phyloP scores from a whole-genome alignment of 1,284 basidiomycete genomes.

The Leccinum variabile region DNA sequence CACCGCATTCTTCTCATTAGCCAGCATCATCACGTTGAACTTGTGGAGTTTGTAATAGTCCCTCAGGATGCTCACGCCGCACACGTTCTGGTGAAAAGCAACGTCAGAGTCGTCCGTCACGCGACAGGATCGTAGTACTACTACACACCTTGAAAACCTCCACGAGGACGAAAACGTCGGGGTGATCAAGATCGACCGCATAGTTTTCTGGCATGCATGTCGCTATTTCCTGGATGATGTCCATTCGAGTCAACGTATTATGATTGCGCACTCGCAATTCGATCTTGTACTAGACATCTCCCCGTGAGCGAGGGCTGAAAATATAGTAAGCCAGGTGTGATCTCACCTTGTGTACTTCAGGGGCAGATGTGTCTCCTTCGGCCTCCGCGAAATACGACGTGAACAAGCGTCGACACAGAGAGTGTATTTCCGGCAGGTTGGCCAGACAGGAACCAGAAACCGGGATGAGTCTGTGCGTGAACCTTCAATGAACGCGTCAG shows the following conservation, averaged over 20 bases:
- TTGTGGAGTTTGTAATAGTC: constrained; percentile 70
- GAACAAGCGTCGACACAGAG: constrained; percentile 56
- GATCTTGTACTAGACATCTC: constrained; percentile 65
- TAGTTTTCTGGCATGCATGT: constrained; percentile 65
- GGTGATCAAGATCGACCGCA: constrained; percentile 62
- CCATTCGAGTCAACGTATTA: constrained; percentile 55
- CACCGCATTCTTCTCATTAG: constrained; percentile 33
- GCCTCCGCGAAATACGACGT: constrained; percentile 48
- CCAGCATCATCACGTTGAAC: constrained; percentile 75
- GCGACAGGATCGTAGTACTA: neutral
- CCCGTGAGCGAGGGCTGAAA: neutral
- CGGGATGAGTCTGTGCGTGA: constrained; percentile 67
- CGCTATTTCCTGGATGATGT: constrained; percentile 65
- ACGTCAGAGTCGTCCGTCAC: constrained; percentile 4
- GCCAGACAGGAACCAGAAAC: constrained; percentile 65
- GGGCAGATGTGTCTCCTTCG: constrained; percentile 24
- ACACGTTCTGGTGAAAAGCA: constrained; percentile 53
- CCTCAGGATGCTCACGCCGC: constrained; percentile 68
- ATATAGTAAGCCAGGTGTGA: neutral
- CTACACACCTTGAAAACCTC: constrained; percentile 75
- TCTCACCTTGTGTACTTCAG: constrained; percentile 43
- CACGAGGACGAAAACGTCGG: constrained; percentile 71
- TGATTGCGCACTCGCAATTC: constrained; percentile 75
- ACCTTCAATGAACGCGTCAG: constrained; percentile 41
- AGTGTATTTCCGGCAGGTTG: constrained; percentile 65